phyloP scores from a whole-genome alignment of 1,139 yeast species.

The Suhomyces bolitotheri region DNA sequence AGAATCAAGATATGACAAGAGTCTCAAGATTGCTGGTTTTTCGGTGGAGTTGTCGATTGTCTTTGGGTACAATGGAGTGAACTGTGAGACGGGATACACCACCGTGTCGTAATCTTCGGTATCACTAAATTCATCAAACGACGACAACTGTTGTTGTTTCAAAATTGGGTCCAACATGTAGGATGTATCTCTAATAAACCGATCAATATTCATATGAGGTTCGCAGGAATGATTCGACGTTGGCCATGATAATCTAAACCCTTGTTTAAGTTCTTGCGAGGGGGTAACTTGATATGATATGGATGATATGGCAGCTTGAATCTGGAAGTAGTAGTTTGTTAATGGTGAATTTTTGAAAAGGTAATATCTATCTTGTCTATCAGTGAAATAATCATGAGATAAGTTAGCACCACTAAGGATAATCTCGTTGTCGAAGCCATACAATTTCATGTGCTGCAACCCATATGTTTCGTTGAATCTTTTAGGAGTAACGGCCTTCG shows the following conservation, averaged over 20 bases:
- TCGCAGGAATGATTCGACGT: constrained; percentile 67
- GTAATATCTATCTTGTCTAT: constrained; percentile 92
- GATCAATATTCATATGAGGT: constrained; percentile 60
- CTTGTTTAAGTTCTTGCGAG: constrained; percentile 39
- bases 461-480: constrained; percentile 92
- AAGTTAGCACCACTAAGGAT: constrained; percentile 90
- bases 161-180: constrained; percentile 57
- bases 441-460: constrained; percentile 94
- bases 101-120: constrained; percentile 52
- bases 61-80: constrained; percentile 71
- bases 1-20: constrained; percentile 59
- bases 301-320: constrained; percentile 66
- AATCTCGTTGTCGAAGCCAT: constrained; percentile 91
- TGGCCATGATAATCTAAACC: constrained; percentile 75
- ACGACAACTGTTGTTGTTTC: constrained; percentile 38
- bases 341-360: constrained; percentile 58
- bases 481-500: constrained; percentile 67
- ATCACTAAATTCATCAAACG: constrained; percentile 37
- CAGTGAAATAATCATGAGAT: constrained; percentile 89
- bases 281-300: constrained; percentile 69
- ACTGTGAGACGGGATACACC: constrained; percentile 92
- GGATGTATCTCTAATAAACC: constrained; percentile 63
- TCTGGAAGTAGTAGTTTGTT: constrained; percentile 68
- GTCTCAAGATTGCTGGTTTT: constrained; percentile 62
- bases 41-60: constrained; percentile 72